A percentile compares a stretch with the other conserved stretches of the same genome.
Conservation (phyloP, 169 alveolate genomes). For the Babesia bigemina region DNA sequence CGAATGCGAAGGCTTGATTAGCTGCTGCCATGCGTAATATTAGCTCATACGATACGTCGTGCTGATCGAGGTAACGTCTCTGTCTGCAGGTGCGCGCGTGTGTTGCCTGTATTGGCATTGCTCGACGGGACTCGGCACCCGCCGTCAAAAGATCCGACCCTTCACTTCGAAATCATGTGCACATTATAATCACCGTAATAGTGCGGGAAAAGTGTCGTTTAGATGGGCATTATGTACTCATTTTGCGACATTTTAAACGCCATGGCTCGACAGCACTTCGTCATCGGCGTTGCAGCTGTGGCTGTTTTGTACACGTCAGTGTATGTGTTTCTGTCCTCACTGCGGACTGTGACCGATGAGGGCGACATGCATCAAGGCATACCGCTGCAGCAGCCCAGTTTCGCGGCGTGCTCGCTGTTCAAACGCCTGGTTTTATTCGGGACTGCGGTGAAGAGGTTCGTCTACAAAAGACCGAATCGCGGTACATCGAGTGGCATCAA, state of each 20-base stretch:
- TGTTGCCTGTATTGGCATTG: no score
- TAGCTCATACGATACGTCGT: no score
- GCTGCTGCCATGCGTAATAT: no score
- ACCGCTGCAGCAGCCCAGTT: not conserved
- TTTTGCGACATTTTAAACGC: not conserved
- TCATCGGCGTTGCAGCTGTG: conserved; percentile 6
- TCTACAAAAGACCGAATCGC: conserved; percentile 6
- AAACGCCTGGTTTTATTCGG: not conserved
- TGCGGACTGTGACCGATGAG: not conserved
- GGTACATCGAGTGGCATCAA: not conserved
- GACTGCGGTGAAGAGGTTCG: not conserved
- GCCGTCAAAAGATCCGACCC: no score
- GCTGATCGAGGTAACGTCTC: no score
- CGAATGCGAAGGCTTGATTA: no score
- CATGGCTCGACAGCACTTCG: not conserved
- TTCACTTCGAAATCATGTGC: no score
- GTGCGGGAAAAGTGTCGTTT: no score
- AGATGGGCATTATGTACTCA: not conserved
- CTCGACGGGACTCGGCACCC: no score
- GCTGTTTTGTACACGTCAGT: conserved; percentile 7
- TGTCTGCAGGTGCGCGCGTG: no score
- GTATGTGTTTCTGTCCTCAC: not conserved
- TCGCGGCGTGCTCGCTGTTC: not conserved
- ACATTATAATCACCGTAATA: no score
- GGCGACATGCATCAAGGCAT: not conserved